phyloP scores from a whole-genome alignment of 768 basidiomycete genomes.

The Amylocystis lapponica region DNA sequence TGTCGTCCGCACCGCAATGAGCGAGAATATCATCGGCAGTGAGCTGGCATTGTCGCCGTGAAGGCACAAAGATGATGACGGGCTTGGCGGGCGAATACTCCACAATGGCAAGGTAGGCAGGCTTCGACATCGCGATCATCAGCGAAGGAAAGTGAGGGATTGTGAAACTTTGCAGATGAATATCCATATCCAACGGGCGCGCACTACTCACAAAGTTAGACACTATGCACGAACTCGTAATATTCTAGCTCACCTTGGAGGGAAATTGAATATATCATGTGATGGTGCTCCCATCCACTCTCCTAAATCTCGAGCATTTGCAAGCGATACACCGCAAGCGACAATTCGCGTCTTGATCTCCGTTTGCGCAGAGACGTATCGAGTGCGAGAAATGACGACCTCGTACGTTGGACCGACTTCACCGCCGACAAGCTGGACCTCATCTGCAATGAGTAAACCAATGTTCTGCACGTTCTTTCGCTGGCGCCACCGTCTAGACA shows the following conservation, averaged over 20 bases:
- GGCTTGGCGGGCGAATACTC: conserved; percentile 85
- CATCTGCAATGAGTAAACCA: conserved; percentile 90
- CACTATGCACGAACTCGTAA: neutral
- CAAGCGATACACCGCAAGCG: conserved; percentile 90
- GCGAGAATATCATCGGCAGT: conserved; percentile 89
- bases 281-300: conserved; percentile 97
- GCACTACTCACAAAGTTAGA: conserved; percentile 44
- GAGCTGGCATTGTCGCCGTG: conserved; percentile 87
- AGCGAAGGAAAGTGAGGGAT: conserved; percentile 98
- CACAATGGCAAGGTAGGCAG: conserved; percentile 87
- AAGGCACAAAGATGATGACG: conserved; percentile 89
- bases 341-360: conserved; percentile 91
- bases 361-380: conserved; percentile 92
- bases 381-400: conserved; percentile 91
- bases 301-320: conserved; percentile 92
- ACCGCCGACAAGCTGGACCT: conserved; percentile 91
- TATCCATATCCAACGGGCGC: conserved; percentile 95
- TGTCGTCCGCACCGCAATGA: conserved; percentile 84
- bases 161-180: conserved; percentile 92
- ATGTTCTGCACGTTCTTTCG: conserved; percentile 95
- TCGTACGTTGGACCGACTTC: conserved; percentile 96
- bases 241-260: conserved; percentile 58
- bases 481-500: conserved; percentile 94
- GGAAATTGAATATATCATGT: conserved; percentile 97
- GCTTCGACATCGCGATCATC: conserved; percentile 99